phyloP scores from a whole-genome alignment of 371 early-diverging fungal genomes.

The Nematocida major region DNA sequence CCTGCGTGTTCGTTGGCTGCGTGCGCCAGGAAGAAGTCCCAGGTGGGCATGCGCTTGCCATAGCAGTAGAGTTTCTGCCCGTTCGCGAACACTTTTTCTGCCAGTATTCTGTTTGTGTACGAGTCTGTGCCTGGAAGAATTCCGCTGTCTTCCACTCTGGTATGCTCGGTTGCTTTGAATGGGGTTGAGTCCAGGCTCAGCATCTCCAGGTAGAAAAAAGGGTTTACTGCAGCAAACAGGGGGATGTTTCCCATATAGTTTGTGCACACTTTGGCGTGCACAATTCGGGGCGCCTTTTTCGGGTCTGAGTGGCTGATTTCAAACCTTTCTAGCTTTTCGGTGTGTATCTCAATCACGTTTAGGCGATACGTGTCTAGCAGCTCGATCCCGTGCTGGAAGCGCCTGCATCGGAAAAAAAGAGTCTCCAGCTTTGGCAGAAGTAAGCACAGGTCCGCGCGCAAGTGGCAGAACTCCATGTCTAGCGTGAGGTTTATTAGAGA shows the following conservation, averaged over 20 bases:
- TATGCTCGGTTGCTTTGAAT: neutral
- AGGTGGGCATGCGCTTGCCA: neutral
- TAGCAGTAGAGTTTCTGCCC: neutral
- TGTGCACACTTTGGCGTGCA: neutral
- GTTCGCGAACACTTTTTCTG: neutral
- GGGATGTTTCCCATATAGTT: conserved; percentile 1
- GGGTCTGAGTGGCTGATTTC: neutral
- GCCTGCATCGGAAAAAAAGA: neutral
- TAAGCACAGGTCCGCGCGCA: neutral
- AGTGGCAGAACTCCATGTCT: neutral
- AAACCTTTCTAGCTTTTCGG: neutral
- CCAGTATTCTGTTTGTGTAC: neutral
- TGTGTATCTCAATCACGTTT: neutral
- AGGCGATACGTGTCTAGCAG: neutral
- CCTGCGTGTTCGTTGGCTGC: neutral
- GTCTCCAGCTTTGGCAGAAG: neutral
- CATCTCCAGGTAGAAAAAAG: neutral
- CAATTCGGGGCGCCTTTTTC: neutral
- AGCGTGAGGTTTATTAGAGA: neutral
- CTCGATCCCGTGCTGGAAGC: neutral
- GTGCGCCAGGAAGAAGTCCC: neutral
- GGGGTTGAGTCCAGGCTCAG: neutral
- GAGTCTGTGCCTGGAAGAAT: neutral
- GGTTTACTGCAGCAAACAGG: neutral
- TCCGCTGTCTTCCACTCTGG: neutral